Percentiles rank a stretch among this genome's conserved stretches.
Evolutionary conservation across 2,329 filamentous ascomycete genomes (phyloP).

Genomic region (Leptographium radiaticola): DNA sequence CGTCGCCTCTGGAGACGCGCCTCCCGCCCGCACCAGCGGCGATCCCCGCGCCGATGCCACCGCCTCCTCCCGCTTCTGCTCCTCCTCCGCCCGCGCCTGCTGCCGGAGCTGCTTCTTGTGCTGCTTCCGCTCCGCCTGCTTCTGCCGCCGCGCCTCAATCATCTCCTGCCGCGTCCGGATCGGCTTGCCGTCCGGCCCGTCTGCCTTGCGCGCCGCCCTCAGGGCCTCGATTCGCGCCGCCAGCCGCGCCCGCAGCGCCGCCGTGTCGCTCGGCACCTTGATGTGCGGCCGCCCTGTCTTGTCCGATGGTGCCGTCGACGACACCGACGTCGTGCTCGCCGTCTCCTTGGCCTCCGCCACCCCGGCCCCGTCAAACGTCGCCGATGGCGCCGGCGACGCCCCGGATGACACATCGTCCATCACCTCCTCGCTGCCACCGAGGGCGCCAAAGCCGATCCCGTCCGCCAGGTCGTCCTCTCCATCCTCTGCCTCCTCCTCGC

Average conservation of each 20-base stretch:
- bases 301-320: slow-evolving; percentile 47
- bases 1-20: slow-evolving; percentile 37
- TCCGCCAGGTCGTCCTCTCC: slow-evolving; percentile 42
- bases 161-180: slow-evolving; percentile 82
- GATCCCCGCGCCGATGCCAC: slow-evolving; percentile 47
- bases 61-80: slow-evolving; percentile 49
- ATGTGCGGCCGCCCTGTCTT: slow-evolving; percentile 45
- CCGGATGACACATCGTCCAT: slow-evolving; percentile 12
- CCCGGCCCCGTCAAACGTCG: slow-evolving; percentile 42
- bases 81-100: slow-evolving; percentile 69
- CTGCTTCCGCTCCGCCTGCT: slow-evolving; percentile 73
- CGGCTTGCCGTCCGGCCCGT: slow-evolving; percentile 48
- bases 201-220: slow-evolving; percentile 75
- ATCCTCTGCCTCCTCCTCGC: slow-evolving; percentile 26
- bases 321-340: slow-evolving; percentile 49
- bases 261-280: slow-evolving; percentile 56
- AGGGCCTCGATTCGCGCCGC: slow-evolving; percentile 75
- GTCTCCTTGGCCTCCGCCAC: slow-evolving; percentile 24
- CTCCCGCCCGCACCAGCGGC: slow-evolving; percentile 23
- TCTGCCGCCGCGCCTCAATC: slow-evolving; percentile 76
- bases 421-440: slow-evolving; percentile 31
- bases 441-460: slow-evolving; percentile 31
- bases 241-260: slow-evolving; percentile 64
- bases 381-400: slow-evolving; percentile 34
- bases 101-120: slow-evolving; percentile 78